Evolutionary conservation across 2,329 filamentous ascomycete genomes (phyloP).

Genomic region (Colletotrichum truncatum): DNA sequence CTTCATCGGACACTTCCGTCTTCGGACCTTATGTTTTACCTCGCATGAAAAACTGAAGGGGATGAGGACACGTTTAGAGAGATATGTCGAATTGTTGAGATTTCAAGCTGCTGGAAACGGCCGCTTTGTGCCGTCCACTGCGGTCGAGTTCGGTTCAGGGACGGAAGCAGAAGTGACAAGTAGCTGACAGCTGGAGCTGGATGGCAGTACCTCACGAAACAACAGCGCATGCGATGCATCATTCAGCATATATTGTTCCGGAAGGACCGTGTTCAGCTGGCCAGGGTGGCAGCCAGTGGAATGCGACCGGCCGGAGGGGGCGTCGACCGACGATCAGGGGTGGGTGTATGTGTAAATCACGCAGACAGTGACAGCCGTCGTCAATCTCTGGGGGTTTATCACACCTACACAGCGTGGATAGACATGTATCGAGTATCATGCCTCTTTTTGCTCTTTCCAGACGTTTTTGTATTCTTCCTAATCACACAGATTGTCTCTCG

Average conservation of each 20-base stretch:
- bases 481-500: too few species aligned
- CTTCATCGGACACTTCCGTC: too few species aligned
- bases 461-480: too few species aligned
- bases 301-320: not conserved
- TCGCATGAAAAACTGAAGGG: not conserved
- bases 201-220: not conserved
- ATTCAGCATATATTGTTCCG: not conserved
- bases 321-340: constrained; percentile 12
- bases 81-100: not conserved
- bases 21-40: not conserved
- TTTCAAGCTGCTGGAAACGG: constrained; percentile 16
- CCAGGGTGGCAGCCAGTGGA: constrained; percentile 9
- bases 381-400: too few species aligned
- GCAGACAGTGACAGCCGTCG: not conserved
- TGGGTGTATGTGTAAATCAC: not conserved
- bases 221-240: not conserved
- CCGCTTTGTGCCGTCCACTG: not conserved
- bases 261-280: constrained; percentile 21
- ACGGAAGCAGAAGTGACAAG: constrained; percentile 14
- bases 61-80: not conserved
- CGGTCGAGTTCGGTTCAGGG: not conserved
- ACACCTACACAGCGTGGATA: too few species aligned
- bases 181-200: not conserved
- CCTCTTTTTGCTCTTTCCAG: too few species aligned
- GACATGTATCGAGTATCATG: too few species aligned